Evolutionary conservation across 2,329 filamentous ascomycete species (phyloP).

Genomic region (Alternaria ethzedia): DNA sequence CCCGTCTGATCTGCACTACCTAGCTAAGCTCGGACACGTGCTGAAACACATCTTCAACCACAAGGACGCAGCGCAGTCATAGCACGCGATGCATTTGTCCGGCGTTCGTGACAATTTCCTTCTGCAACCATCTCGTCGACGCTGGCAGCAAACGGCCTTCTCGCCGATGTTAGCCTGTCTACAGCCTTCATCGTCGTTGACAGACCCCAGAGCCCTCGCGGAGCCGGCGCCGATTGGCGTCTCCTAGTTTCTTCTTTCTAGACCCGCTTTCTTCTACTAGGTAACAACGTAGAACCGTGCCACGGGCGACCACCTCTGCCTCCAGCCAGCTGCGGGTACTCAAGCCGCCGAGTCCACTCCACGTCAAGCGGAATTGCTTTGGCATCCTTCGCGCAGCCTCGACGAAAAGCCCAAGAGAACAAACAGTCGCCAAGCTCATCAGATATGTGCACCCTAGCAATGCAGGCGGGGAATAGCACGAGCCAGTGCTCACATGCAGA

Average conservation of each 20-base stretch:
- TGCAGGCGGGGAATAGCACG: background rate
- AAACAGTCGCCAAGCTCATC: background rate
- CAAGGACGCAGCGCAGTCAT: background rate
- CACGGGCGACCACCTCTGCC: background rate
- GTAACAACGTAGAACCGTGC: conserved; percentile 9
- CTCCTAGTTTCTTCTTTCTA: conserved; percentile 4
- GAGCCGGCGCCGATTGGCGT: conserved; percentile 7
- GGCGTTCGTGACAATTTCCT: background rate
- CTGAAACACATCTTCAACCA: conserved; percentile 26
- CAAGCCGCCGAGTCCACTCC: background rate
- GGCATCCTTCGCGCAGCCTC: background rate
- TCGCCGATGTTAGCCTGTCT: conserved; percentile 9
- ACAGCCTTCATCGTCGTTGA: background rate
- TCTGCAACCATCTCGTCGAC: background rate
- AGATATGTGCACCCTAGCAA: background rate
- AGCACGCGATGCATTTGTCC: background rate
- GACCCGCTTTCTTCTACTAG: conserved; percentile 14
- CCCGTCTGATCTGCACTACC: conserved; percentile 36
- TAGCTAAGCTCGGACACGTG: conserved; percentile 8
- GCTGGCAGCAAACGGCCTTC: background rate
- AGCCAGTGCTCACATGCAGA: background rate
- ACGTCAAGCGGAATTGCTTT: conserved; percentile 1
- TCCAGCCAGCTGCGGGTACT: background rate
- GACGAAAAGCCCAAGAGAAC: background rate
- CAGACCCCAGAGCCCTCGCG: background rate